phyloP scores from a whole-genome alignment of 768 basidiomycete species.

The Mycena polygramma region DNA sequence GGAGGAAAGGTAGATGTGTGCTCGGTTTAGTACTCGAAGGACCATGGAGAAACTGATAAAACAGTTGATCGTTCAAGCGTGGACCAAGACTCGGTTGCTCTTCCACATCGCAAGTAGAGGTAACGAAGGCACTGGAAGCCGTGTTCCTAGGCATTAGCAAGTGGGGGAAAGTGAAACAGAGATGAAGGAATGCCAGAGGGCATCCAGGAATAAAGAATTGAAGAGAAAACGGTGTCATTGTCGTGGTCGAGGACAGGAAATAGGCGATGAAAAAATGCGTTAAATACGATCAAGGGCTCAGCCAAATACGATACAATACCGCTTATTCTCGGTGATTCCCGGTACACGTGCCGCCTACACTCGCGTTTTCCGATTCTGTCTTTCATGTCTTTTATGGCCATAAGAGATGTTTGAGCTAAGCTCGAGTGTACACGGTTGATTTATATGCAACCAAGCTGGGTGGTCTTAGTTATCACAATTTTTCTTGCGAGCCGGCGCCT shows the following conservation, averaged over 20 bases:
- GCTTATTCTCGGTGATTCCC: background rate
- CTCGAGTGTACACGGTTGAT: no score
- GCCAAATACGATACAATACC: conserved; percentile 17
- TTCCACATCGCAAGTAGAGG: conserved; percentile 84
- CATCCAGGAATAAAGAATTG: background rate
- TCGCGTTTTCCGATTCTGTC: background rate
- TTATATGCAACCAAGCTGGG: no score
- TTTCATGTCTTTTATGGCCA: no score
- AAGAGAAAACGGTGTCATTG: conserved; percentile 6
- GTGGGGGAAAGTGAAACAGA: conserved; percentile 58
- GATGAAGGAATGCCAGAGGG: background rate
- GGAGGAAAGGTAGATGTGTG: conserved; percentile 52
- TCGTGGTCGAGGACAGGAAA: background rate
- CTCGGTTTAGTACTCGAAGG: conserved; percentile 86
- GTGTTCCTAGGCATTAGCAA: conserved; percentile 83
- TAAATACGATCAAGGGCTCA: background rate
- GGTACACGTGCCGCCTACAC: no score
- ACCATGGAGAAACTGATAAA: conserved; percentile 55
- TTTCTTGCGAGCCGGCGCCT: no score
- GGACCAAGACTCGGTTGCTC: conserved; percentile 70
- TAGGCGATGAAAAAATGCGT: background rate
- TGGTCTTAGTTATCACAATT: no score
- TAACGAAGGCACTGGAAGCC: conserved; percentile 80
- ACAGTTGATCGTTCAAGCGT: conserved; percentile 79
- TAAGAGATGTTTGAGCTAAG: no score